phyloP scores from a whole-genome alignment of 352 stramenopile genomes.

The Globisporangium iwayamae region DNA sequence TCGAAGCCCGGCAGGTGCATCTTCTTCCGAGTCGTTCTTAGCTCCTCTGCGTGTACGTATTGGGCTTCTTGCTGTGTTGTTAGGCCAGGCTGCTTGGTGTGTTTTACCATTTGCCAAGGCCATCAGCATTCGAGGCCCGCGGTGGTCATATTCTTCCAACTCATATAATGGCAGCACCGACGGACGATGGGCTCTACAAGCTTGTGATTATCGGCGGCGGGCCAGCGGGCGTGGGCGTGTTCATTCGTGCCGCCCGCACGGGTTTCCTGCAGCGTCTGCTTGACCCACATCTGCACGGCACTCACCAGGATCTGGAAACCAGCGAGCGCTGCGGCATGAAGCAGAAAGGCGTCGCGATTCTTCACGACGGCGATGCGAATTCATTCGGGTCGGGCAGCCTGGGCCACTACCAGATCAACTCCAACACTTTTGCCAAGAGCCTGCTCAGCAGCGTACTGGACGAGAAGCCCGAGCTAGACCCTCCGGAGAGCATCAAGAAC shows the following conservation, averaged over 20 bases:
- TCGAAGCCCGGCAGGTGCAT: neutral
- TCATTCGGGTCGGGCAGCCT: slow-evolving; percentile 70
- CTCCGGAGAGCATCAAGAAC: slow-evolving; percentile 64
- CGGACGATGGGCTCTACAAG: slow-evolving; percentile 51
- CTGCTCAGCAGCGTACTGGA: slow-evolving; percentile 73
- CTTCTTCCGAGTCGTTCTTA: neutral
- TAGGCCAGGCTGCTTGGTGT: neutral
- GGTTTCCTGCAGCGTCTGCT: slow-evolving; percentile 55
- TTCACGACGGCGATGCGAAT: slow-evolving; percentile 52
- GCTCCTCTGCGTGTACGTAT: neutral
- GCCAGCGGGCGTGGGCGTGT: slow-evolving; percentile 68
- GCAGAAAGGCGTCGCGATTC: slow-evolving; percentile 54
- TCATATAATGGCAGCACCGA: neutral
- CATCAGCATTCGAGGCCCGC: neutral
- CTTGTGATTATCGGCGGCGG: slow-evolving; percentile 67
- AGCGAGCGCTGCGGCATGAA: slow-evolving; percentile 38
- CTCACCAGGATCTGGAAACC: slow-evolving; percentile 31
- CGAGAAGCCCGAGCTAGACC: slow-evolving; percentile 71
- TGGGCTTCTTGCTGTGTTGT: neutral
- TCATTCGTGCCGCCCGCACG: slow-evolving; percentile 63
- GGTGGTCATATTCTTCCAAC: neutral
- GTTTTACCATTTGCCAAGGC: neutral
- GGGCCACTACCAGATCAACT: slow-evolving; percentile 81
- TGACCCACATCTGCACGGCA: slow-evolving; percentile 40
- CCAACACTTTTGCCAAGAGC: slow-evolving; percentile 79